A percentile compares a stretch with the other conserved stretches of the same genome.
phyloP scores from a whole-genome alignment of 2,329 filamentous ascomycete genomes.

The Seiridium cupressi region DNA sequence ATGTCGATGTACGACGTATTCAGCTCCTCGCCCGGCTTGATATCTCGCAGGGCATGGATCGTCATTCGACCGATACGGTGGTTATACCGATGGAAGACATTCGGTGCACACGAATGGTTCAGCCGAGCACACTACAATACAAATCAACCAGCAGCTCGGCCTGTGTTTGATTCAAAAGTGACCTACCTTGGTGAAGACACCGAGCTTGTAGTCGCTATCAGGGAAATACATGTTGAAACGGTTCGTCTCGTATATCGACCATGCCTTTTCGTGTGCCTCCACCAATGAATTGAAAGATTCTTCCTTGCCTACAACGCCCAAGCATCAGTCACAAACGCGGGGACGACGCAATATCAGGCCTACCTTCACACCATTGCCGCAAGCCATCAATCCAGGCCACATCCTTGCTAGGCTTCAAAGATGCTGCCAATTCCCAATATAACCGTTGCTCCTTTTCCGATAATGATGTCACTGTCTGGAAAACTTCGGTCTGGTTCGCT shows the following conservation, averaged over 20 bases:
- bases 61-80: not conserved
- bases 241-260: conserved; percentile 7
- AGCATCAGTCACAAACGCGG: not conserved
- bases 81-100: conserved; percentile 6
- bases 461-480: not conserved
- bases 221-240: not conserved
- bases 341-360: not conserved
- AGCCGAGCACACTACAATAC: not conserved
- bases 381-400: conserved; percentile 1
- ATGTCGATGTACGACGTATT: conserved; percentile 7
- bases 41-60: conserved; percentile 1
- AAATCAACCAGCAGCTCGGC: not conserved
- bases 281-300: conserved; percentile 4
- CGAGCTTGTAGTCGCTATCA: not conserved
- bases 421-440: not conserved
- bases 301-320: not conserved
- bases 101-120: conserved; percentile 5
- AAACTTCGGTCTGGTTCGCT: not conserved
- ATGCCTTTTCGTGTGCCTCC: conserved; percentile 1
- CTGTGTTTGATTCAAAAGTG: too few relatives aligned
- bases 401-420: conserved; percentile 1
- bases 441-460: not conserved
- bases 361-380: not conserved
- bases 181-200: conserved; percentile 1
- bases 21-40: conserved; percentile 2